A percentile compares a stretch with the other conserved stretches of the same genome.
Evolutionary conservation across 805 yeast genomes (phyloP).

Genomic region (Starmera caribaea): DNA sequence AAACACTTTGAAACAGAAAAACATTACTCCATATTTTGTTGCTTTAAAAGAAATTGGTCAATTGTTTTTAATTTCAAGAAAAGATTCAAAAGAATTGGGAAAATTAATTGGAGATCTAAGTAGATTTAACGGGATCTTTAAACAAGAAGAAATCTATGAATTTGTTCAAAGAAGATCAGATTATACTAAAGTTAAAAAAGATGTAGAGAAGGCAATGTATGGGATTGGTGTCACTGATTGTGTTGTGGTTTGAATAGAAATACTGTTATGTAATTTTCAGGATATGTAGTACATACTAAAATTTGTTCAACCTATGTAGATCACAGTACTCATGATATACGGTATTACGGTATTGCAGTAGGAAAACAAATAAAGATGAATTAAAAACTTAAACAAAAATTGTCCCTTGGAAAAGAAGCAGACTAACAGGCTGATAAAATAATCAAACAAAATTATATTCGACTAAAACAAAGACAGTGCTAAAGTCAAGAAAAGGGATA

Average conservation of each 20-base stretch:
- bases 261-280: background rate
- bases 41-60: constrained; percentile 82
- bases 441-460: too few relatives aligned
- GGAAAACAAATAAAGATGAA: too few relatives aligned
- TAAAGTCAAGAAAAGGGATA: too few relatives aligned
- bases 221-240: constrained; percentile 84
- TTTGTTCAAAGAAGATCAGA: constrained; percentile 82
- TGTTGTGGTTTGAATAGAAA: constrained; percentile 33
- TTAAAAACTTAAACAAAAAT: too few relatives aligned
- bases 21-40: constrained; percentile 65
- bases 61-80: constrained; percentile 60
- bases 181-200: constrained; percentile 67
- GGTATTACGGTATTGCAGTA: too few relatives aligned
- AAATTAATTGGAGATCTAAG: constrained; percentile 73
- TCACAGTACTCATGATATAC: too few relatives aligned
- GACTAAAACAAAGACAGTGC: too few relatives aligned
- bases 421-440: too few relatives aligned
- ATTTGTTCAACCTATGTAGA: too few relatives aligned
- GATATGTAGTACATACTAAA: too few relatives aligned
- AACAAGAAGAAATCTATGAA: constrained; percentile 91
- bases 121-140: constrained; percentile 80
- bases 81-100: constrained; percentile 78
- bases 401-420: too few relatives aligned
- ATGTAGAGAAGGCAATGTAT: constrained; percentile 91
- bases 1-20: constrained; percentile 46